phyloP scores from a whole-genome alignment of 2,329 filamentous ascomycete genomes.

The Fonsecaea erecta region DNA sequence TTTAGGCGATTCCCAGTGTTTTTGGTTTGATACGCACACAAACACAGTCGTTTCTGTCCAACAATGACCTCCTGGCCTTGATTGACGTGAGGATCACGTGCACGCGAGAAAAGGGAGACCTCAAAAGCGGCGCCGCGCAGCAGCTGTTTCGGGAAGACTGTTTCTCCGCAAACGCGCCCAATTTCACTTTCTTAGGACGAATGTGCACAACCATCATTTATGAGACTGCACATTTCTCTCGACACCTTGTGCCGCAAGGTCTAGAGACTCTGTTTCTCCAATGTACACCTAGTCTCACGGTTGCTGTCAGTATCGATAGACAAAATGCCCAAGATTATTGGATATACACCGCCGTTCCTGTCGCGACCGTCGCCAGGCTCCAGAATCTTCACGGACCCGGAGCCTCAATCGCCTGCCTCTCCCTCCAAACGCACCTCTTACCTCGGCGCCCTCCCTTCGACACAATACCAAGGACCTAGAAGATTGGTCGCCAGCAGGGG shows the following conservation, averaged over 20 bases:
- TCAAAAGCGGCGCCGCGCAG: background rate
- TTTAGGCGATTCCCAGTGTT: too few relatives aligned
- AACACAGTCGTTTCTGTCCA: background rate
- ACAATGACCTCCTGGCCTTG: background rate
- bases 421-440: conserved; percentile 44
- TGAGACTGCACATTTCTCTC: background rate
- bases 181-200: conserved; percentile 9
- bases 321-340: conserved; percentile 81
- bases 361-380: conserved; percentile 76
- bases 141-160: background rate
- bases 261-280: background rate
- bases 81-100: background rate
- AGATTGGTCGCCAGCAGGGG: conserved; percentile 77
- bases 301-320: too few relatives aligned
- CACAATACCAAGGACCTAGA: conserved; percentile 48
- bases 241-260: background rate
- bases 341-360: conserved; percentile 87
- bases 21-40: background rate
- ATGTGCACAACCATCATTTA: background rate
- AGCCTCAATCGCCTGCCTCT: conserved; percentile 51
- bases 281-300: background rate
- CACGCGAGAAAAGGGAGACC: background rate
- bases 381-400: conserved; percentile 69
- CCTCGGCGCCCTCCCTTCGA: conserved; percentile 34
- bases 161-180: conserved; percentile 1